A percentile compares a stretch with the other conserved stretches of the same genome.
These are phyloP conservation scores for Nepenthes gracilis DNA, from an alignment of 148 eudicot genomes.

Conservation along the genomic window DNA sequence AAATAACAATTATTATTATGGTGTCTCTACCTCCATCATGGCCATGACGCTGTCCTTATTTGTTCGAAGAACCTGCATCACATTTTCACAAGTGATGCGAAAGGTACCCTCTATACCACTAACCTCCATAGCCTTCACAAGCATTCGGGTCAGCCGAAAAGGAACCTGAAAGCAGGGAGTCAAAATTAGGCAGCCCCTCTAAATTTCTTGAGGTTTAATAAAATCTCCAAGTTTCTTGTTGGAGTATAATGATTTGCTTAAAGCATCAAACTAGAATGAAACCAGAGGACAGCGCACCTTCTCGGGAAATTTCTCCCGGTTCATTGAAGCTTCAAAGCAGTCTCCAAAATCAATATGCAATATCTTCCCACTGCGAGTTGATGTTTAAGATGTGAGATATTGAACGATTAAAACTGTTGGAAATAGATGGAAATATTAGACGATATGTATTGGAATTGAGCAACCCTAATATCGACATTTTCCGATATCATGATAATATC, in stretches of 20 bases:
- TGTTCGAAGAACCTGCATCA: slow-evolving; percentile 92
- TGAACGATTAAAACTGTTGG: neutral
- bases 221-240: neutral
- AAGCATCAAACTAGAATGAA: neutral
- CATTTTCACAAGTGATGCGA: slow-evolving; percentile 97
- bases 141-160: slow-evolving; percentile 97
- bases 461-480: no score
- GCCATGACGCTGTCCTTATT: slow-evolving; percentile 99
- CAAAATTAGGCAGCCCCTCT: neutral
- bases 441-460: no score
- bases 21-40: slow-evolving; percentile 90
- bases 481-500: no score
- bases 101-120: slow-evolving; percentile 98
- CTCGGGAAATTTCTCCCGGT: slow-evolving; percentile 95
- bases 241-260: neutral
- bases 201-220: neutral
- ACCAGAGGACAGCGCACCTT: slow-evolving; percentile 32
- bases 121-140: slow-evolving; percentile 99
- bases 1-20: neutral
- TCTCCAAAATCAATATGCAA: slow-evolving; percentile 98
- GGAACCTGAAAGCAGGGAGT: slow-evolving; percentile 55
- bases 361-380: slow-evolving; percentile 73
- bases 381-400: slow-evolving; percentile 3
- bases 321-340: slow-evolving; percentile 99
- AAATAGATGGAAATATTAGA: no score